These are phyloP conservation scores for Oenanthe javanica DNA, from an alignment of 140 eudicot genomes.

Conservation along the genomic window DNA sequence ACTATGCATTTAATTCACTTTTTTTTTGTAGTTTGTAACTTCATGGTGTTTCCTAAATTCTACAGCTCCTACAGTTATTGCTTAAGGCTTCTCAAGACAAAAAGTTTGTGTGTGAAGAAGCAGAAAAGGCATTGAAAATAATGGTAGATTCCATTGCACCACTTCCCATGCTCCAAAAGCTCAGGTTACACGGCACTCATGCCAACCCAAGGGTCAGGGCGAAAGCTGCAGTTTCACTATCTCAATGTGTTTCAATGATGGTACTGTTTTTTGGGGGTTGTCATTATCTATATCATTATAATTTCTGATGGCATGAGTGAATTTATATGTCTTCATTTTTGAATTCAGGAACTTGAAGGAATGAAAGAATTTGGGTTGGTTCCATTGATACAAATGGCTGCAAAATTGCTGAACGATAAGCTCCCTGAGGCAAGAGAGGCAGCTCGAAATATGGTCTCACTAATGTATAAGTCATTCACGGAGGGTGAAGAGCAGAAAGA, in stretches of 20 bases:
- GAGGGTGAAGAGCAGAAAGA: slow-evolving; percentile 42
- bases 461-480: slow-evolving; percentile 31
- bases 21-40: background rate
- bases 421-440: slow-evolving; percentile 98
- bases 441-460: slow-evolving; percentile 53
- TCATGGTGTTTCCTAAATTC: background rate
- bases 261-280: slow-evolving; percentile 21
- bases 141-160: slow-evolving; percentile 68
- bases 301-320: background rate
- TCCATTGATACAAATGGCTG: slow-evolving; percentile 41
- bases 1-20: too few relatives aligned
- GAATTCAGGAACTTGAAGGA: slow-evolving; percentile 48
- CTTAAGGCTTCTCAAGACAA: slow-evolving; percentile 92
- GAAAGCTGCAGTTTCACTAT: slow-evolving; percentile 78
- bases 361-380: slow-evolving; percentile 72
- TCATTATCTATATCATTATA: background rate
- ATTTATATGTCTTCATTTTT: background rate
- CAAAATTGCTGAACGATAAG: slow-evolving; percentile 73
- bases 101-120: slow-evolving; percentile 94
- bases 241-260: slow-evolving; percentile 71
- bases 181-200: slow-evolving; percentile 50
- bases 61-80: slow-evolving; percentile 72
- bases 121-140: slow-evolving; percentile 60
- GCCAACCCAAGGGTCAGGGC: slow-evolving; percentile 76
- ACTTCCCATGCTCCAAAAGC: slow-evolving; percentile 65